Base-by-base conservation (phyloP, 2,329 filamentous ascomycete genomes). In the Ceratocystis albifundus region DNA sequence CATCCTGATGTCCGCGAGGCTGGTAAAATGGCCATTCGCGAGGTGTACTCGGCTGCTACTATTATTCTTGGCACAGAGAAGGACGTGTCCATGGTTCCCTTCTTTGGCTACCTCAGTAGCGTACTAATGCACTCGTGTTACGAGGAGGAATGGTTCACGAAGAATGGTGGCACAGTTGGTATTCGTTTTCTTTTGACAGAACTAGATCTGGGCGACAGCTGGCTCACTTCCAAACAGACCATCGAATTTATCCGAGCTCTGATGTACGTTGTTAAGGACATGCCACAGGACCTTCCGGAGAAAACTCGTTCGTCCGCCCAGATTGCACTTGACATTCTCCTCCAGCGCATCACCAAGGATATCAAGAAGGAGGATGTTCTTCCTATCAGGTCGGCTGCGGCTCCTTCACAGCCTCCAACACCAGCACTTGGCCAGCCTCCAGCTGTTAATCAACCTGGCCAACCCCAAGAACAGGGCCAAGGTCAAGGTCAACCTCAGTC, bases 61-160 rank as follows among this genome's bases (percentile, higher is more conserved):
- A 86, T 84, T 6, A 90, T 99, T 44, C 90, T 97, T 70, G 92
- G 92, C 2, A 85, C 84, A 0, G 79, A 86, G 48, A 82, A 81
- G 25, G 83, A 88, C 65, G 86, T 92, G 41, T 84, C 89, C 44
- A 86, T 85, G 66, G 80, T 99, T 7, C 85, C 88, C 0, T 90
- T 99, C 75, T 99, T 99, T 76, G 82, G 82, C 67, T 87, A 93
- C 71, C 80, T 99, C 4, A 87, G 88, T 48, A 88, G 85, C 68
- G 87, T 86, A 0, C 96, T 97, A 74, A 94, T 90, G 71, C 94
- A 99, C 74, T 91, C 90, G 70, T 99, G 94, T 74, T 92, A 96
- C 71, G 91, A 94, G 71, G 93, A 99, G 74, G 94, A 99, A 72
- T 99, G 95, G 94, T 99, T 96, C 73, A 92, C 92, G 64, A 99